Percentiles rank a stretch among this genome's conserved stretches.
Evolutionary conservation across 2,329 filamentous ascomycete species (phyloP).

Genomic region (Hymenoscyphus repandus): DNA sequence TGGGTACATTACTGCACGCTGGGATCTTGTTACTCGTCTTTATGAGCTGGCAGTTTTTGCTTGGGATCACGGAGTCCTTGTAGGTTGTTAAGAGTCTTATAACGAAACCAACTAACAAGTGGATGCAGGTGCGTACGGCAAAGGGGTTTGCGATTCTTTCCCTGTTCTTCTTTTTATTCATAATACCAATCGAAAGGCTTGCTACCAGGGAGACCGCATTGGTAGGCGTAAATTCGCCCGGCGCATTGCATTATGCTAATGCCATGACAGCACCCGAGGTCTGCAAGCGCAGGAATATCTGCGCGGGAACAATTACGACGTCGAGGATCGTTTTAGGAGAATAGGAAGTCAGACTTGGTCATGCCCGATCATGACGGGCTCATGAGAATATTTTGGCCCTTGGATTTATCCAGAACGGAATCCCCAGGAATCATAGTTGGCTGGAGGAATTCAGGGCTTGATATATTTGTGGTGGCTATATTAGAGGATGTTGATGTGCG

Average conservation of each 20-base stretch:
- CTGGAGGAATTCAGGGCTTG: constrained; percentile 88
- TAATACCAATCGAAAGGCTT: constrained; percentile 78
- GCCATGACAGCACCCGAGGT: constrained; percentile 68
- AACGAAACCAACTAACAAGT: constrained; percentile 10
- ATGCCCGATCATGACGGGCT: constrained; percentile 77
- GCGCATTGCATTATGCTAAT: constrained; percentile 19
- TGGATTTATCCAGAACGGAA: constrained; percentile 68
- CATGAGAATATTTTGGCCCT: constrained; percentile 98
- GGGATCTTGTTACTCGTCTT: constrained; percentile 93
- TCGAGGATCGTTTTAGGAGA: constrained; percentile 79
- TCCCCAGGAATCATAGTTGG: constrained; percentile 84
- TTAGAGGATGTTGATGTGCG: constrained; percentile 86
- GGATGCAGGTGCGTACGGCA: constrained; percentile 68
- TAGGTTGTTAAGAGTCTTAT: constrained; percentile 41
- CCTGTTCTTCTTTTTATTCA: constrained; percentile 75
- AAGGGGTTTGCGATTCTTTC: constrained; percentile 83
- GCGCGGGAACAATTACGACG: constrained; percentile 92
- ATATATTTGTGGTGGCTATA: constrained; percentile 85
- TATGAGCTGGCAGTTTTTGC: constrained; percentile 97
- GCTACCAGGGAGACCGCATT: constrained; percentile 73
- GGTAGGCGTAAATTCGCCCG: constrained; percentile 45
- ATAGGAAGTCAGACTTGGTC: constrained; percentile 34
- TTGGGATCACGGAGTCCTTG: constrained; percentile 97
- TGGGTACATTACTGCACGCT: constrained; percentile 98
- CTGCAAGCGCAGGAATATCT: constrained; percentile 74